Conservation (phyloP, 306 rosid species). For the Vigna nakashimae region DNA sequence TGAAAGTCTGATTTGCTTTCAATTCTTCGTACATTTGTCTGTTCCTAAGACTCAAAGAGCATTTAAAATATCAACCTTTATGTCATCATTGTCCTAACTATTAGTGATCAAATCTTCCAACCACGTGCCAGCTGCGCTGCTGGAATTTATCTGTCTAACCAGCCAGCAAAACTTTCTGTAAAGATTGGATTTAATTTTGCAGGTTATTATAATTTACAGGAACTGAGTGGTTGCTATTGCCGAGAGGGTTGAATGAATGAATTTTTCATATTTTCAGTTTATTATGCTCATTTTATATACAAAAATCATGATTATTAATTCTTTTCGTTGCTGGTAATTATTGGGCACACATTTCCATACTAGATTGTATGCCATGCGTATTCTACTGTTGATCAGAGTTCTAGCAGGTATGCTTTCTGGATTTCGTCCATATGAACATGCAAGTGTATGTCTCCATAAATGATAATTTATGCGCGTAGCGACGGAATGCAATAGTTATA, state of each 20-base stretch:
- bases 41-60: conserved; percentile 39
- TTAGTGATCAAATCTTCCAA: conserved; percentile 42
- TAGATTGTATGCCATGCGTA: conserved; percentile 10
- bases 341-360: background rate
- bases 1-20: conserved; percentile 55
- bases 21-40: conserved; percentile 49
- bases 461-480: background rate
- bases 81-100: conserved; percentile 49
- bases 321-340: conserved; percentile 4
- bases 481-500: background rate
- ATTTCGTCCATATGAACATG: conserved; percentile 15
- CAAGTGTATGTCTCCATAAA: background rate
- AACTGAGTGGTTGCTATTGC: conserved; percentile 8
- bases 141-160: conserved; percentile 38
- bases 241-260: conserved; percentile 15
- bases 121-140: conserved; percentile 44
- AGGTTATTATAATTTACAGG: background rate
- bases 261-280: background rate
- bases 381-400: conserved; percentile 1
- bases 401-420: conserved; percentile 33
- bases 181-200: conserved; percentile 26
- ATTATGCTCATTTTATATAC: background rate
- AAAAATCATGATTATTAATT: background rate
- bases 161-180: conserved; percentile 19
- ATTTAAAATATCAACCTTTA: conserved; percentile 48